These are phyloP conservation scores for Torulaspora indica DNA, from an alignment of 805 yeast species.

Conservation along the genomic window DNA sequence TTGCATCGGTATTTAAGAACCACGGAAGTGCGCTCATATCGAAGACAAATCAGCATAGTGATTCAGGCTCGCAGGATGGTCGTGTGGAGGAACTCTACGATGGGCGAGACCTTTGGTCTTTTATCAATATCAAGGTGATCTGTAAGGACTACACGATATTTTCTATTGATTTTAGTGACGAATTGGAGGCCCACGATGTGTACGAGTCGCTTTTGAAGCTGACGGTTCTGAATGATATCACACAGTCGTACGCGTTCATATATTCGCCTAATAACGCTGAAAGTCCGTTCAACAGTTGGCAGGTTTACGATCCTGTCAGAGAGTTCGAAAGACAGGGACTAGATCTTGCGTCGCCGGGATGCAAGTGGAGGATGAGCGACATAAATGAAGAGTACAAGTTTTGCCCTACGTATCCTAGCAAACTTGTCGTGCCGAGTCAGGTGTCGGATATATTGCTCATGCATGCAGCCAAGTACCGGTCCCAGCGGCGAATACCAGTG, in stretches of 20 bases:
- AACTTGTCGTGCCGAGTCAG: conserved; percentile 63
- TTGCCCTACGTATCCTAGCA: conserved; percentile 70
- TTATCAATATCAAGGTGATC: conserved; percentile 59
- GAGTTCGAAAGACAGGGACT: conserved; percentile 77
- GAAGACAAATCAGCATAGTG: conserved; percentile 16
- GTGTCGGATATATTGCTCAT: conserved; percentile 77
- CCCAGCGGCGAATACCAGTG: conserved; percentile 80
- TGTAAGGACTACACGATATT: conserved; percentile 84
- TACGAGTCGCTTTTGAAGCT: conserved; percentile 65
- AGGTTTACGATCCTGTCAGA: conserved; percentile 49
- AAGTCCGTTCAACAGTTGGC: conserved; percentile 64
- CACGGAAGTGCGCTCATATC: conserved; percentile 46
- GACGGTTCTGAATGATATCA: conserved; percentile 50
- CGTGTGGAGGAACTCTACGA: conserved; percentile 12
- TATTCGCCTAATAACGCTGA: conserved; percentile 76
- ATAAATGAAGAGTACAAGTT: conserved; percentile 63
- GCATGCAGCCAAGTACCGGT: conserved; percentile 81
- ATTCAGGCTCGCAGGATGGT: not conserved
- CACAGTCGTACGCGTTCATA: conserved; percentile 72
- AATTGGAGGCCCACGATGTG: conserved; percentile 59
- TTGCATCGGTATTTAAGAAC: conserved; percentile 54
- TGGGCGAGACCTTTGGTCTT: conserved; percentile 33
- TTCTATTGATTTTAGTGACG: conserved; percentile 66
- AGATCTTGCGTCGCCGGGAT: conserved; percentile 29
- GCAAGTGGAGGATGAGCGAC: conserved; percentile 64